Evolutionary conservation across 495 filamentous ascomycete species (phyloP), one percentile per base, ranked within the genome.

Genomic region (Xylaria nigripes): DNA sequence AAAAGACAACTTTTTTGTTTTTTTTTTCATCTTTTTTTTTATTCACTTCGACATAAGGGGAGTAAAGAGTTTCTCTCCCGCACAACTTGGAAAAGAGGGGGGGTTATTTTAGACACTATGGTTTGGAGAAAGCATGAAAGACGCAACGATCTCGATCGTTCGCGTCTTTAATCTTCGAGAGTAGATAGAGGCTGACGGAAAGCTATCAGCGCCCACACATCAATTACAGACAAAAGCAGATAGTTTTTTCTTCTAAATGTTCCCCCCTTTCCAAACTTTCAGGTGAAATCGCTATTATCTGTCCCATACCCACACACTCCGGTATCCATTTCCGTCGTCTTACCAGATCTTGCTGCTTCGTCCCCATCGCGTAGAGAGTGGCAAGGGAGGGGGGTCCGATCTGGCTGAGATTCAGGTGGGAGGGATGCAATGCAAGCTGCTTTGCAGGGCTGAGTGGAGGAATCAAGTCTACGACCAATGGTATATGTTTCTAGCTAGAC

Each of bases 131-230:
- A n/a, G n/a, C n/a, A n/a, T n/a, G n/a, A n/a, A n/a, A n/a, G n/a
- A n/a, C n/a, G n/a, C 41, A 18, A 23, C 50, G 22, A 42, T 25
- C 44, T 34, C 45, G 25, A 13, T 36, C 21, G 29, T 38, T 45
- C 50, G 23, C 36, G 50, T 53, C 50, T 36, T 29, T 45, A 53
- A 45, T 34, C 45, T 29, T 29, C 25, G 13, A 24, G 41, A 54
- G 19, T n/a, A 21, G 25, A 40, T 23, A 34, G 23, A 24, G 32
- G 2, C 47, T 6, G 5, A 24, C 16, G 12, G 7, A 47, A 54
- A 40, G 18, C 50, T 41, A 54, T 47, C 30, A 34, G 22, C 9
- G 24, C 36, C 36, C 22, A 5, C 3, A 27, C 16, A 1, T 32
- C 45, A 38, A 51, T 44, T 51, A 45, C 40, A 45, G 40, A 45